These are phyloP conservation scores for Lachancea mirantina DNA, from an alignment of 805 yeast species.

Conservation along the genomic window DNA sequence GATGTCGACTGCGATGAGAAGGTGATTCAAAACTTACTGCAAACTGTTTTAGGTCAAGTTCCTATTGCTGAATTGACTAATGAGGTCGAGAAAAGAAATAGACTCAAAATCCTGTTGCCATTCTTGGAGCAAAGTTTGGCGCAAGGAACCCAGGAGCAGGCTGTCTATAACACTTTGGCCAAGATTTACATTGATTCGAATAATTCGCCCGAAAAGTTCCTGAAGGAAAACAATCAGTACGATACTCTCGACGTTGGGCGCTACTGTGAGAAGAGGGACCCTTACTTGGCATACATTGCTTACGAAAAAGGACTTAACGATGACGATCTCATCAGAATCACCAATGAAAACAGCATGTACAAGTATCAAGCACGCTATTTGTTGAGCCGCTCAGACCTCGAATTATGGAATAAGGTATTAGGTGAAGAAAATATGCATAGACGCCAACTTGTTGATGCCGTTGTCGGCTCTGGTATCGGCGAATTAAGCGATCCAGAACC, in stretches of 20 bases:
- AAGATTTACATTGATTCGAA: conserved; percentile 96
- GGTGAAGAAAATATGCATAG: conserved; percentile 73
- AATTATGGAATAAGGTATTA: conserved; percentile 76
- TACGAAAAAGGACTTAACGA: conserved; percentile 94
- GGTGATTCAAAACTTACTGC: conserved; percentile 71
- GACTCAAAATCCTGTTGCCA: conserved; percentile 85
- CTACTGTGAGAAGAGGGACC: conserved; percentile 98
- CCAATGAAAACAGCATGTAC: conserved; percentile 96
- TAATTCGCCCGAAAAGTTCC: conserved; percentile 94
- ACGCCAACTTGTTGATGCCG: conserved; percentile 87
- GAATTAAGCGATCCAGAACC: conserved; percentile 91
- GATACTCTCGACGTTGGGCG: conserved; percentile 94
- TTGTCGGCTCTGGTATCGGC: conserved; percentile 93
- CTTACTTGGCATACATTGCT: conserved; percentile 94
- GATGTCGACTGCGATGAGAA: conserved; percentile 97
- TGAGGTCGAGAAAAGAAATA: conserved; percentile 95
- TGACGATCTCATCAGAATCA: conserved; percentile 79
- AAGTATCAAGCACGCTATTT: conserved; percentile 98
- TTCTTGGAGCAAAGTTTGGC: conserved; percentile 83
- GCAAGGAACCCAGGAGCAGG: conserved; percentile 81
- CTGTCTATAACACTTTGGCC: conserved; percentile 90
- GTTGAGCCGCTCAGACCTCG: conserved; percentile 77
- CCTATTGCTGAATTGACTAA: conserved; percentile 83
- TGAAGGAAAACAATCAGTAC: conserved; percentile 82
- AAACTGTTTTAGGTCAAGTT: conserved; percentile 87